A percentile compares a stretch with the other conserved stretches of the same genome.
phyloP scores from a whole-genome alignment of 371 early-diverging fungal genomes.

The Parasitella parasitica region DNA sequence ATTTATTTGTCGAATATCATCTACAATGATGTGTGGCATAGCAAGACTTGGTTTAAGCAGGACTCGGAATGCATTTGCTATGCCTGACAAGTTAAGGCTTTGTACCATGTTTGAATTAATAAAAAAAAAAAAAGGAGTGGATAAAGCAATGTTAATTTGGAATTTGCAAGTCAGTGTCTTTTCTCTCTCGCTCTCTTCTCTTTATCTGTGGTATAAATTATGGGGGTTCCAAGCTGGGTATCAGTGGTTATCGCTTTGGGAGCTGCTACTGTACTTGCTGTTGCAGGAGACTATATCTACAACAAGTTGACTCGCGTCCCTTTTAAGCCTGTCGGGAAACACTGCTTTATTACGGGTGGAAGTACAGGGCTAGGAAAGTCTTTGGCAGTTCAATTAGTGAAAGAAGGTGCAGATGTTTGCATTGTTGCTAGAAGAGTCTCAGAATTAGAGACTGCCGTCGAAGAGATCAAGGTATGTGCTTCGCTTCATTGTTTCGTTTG shows the following conservation, averaged over 20 bases:
- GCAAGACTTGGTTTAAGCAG: slow-evolving; percentile 67
- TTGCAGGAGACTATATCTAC: slow-evolving; percentile 26
- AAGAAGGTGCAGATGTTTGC: slow-evolving; percentile 84
- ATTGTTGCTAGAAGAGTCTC: slow-evolving; percentile 77
- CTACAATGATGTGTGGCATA: slow-evolving; percentile 74
- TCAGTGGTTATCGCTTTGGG: slow-evolving; percentile 36
- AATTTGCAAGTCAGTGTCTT: not conserved
- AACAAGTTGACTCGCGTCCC: slow-evolving; percentile 31
- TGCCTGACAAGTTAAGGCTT: slow-evolving; percentile 71
- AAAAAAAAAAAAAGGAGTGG: not conserved
- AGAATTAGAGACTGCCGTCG: slow-evolving; percentile 54
- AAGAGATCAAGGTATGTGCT: slow-evolving; percentile 52
- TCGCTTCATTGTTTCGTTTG: not conserved
- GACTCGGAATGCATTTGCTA: slow-evolving; percentile 58
- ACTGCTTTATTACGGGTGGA: slow-evolving; percentile 92
- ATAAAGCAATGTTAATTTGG: no score
- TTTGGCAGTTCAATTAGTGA: slow-evolving; percentile 73
- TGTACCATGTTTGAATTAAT: slow-evolving; percentile 64
- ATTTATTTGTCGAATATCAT: slow-evolving; percentile 71
- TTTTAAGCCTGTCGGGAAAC: slow-evolving; percentile 52
- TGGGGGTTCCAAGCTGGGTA: slow-evolving; percentile 43
- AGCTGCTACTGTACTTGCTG: slow-evolving; percentile 18
- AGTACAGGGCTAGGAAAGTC: slow-evolving; percentile 91
- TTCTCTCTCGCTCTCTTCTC: not conserved
- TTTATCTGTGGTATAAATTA: slow-evolving; percentile 8